Base-by-base conservation (phyloP, 2,329 filamentous ascomycete species). In the Colletotrichum chlorophyti region DNA sequence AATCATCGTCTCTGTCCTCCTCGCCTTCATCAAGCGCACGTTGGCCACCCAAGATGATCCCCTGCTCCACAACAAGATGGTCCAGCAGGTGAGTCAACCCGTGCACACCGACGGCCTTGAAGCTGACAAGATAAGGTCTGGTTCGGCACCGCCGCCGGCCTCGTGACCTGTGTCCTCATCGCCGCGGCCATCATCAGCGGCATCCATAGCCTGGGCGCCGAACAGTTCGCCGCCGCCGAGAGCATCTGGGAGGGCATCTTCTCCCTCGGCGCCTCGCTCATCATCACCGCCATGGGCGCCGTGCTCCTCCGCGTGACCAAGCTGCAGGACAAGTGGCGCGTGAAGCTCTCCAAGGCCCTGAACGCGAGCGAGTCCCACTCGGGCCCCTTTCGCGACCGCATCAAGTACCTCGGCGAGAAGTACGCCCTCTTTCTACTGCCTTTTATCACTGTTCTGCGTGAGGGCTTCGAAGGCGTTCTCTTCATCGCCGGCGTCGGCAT, bases 371-470 rank as follows among this genome's bases (percentile, higher is more conserved):
- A 40, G 5, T 10, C 14, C 17, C 54, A 60, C 34, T 7, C 37
- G 6, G 58, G 46, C 2, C 53, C 53, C 14, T 49, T 58, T 31
- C 27, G 48, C 6, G 49, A 63, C 37, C 58, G 61, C 9, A 45
- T 59, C 26, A 51, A 48, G 35, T 60, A 62, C 31, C 55, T 65
- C 50, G 53, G 79, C 12, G 85, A 90, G 72, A 91, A 89, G 69
- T 91, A 93, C 67, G 85, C 86, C 59, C 88, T 93, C 83, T 92
- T 93, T 69, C 71, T 91, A 37, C 77, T 94, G 37, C 91, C 91
- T 0, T 91, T 93, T 71, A 82, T 94, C 68, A 94, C 91, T 0
- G 87, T 91, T 6, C 75, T 93, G 15, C 79, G 91, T 19, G 91
- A 93, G 69, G 91, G 90, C 4, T 81, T 93, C 12, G 91, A 93